Evolutionary conservation across 169 alveolate species (phyloP), one percentile per base, ranked within the genome.

Genomic region (Cryptosporidium sp.): DNA sequence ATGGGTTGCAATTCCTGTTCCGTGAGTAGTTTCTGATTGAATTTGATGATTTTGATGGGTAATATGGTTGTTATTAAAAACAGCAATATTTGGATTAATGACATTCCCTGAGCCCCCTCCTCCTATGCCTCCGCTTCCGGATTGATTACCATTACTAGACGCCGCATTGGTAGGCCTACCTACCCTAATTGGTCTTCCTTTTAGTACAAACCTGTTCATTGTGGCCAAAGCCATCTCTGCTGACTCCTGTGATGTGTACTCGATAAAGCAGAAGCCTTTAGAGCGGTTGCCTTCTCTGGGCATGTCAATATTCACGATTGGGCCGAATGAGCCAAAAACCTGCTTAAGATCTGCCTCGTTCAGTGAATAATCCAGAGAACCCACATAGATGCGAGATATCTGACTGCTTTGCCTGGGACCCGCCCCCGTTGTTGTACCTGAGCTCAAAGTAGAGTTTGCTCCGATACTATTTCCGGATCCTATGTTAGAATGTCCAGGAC

Each of bases 221-320:
- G 94, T 89, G 35, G 92, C 85, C 7, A 92, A 69, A 21, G 94
- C 93, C 94, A 92, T 92, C 33, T 92, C 92, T 1, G 94, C 94
- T 9, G 94, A 85, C 86, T 92, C 95, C 21, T 93, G 95, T 2
- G 93, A 48, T n/a, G 94, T 85, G 70, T 84, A 92, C 70, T 92
- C 95, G 31, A 92, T 87, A 65, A 92, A 92, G 62, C 95, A 92
- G 69, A 92, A 92, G 37, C 95, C 95, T 56, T 92, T 92, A 42
- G 94, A 92, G 61, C 95, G 93, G 69, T 86, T 92, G 3, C 95
- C 95, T 52, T 92, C 95, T 70, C 92, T 91, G 69, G 95, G 95
- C 95, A 92, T 92, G 37, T 92, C 95, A 26, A 92, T 91, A 48
- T 89, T 69, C 62, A 85, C 65, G 12, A 92, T 92, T 16, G 94